phyloP scores from a whole-genome alignment of 1,284 basidiomycete species.

The Cutaneotrichosporon sp. region DNA sequence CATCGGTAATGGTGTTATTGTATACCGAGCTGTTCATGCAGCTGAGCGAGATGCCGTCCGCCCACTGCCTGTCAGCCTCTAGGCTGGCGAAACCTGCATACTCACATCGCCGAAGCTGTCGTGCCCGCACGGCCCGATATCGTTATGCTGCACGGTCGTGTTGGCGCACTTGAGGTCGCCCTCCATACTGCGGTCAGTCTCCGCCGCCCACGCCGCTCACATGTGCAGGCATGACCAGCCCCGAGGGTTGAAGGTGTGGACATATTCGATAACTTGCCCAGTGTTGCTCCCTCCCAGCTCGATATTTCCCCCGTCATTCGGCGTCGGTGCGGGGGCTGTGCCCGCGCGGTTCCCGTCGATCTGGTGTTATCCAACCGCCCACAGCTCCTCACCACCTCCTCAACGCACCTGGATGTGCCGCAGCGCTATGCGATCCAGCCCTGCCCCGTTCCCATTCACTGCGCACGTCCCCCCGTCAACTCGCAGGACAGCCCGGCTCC shows the following conservation, averaged over 20 bases:
- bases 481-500: conserved; percentile 55
- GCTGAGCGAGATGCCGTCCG: conserved; percentile 75
- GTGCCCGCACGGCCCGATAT: conserved; percentile 3
- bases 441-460: conserved; percentile 61
- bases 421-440: conserved; percentile 53
- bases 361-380: no score
- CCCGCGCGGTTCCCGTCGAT: conserved; percentile 51
- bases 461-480: conserved; percentile 65
- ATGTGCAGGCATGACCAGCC: conserved; percentile 41
- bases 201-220: not conserved
- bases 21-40: conserved; percentile 56
- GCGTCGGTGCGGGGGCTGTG: not conserved
- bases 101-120: not conserved
- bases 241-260: conserved; percentile 38
- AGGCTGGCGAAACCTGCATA: no score
- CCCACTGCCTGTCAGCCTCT: conserved; percentile 57
- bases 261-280: conserved; percentile 41
- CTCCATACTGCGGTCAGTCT: not conserved
- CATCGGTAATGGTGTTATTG: conserved; percentile 63
- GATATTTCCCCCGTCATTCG: conserved; percentile 14
- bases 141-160: conserved; percentile 1
- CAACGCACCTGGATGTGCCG: conserved; percentile 69
- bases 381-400: no score
- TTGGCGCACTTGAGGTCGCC: not conserved
- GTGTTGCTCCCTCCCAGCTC: conserved; percentile 46